Conservation (phyloP, 2,329 filamentous ascomycete genomes). For the Aspergillus piperis region DNA sequence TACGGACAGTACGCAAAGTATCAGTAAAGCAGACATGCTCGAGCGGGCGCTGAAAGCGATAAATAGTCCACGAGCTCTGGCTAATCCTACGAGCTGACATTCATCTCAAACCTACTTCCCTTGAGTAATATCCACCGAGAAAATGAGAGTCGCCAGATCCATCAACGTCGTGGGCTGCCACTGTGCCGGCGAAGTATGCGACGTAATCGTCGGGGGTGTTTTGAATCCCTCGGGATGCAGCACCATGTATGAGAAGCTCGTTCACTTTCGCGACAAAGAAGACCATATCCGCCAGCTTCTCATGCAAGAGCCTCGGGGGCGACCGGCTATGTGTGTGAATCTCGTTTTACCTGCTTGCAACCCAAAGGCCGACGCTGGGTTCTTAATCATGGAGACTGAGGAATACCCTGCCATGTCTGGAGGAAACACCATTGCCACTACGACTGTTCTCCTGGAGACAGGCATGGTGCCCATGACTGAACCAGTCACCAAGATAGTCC, state of each 20-base stretch:
- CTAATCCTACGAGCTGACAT: too few relatives aligned
- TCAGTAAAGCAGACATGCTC: too few relatives aligned
- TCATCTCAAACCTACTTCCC: too few relatives aligned
- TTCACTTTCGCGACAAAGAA: slow-evolving; percentile 41
- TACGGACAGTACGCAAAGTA: too few relatives aligned
- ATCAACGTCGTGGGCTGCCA: slow-evolving; percentile 21
- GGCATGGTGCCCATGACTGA: slow-evolving; percentile 50
- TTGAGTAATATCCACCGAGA: too few relatives aligned
- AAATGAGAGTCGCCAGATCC: not conserved
- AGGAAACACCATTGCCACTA: slow-evolving; percentile 46
- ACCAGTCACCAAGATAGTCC: slow-evolving; percentile 41
- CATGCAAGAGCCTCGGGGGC: slow-evolving; percentile 50
- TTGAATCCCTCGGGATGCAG: slow-evolving; percentile 38
- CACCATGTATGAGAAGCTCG: slow-evolving; percentile 53
- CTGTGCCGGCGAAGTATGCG: slow-evolving; percentile 43
- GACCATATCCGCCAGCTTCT: slow-evolving; percentile 47
- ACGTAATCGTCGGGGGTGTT: slow-evolving; percentile 53
- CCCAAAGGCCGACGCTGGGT: slow-evolving; percentile 47
- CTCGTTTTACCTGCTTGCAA: slow-evolving; percentile 48
- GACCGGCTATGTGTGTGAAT: slow-evolving; percentile 42
- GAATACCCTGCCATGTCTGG: slow-evolving; percentile 51
- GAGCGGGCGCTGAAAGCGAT: too few relatives aligned
- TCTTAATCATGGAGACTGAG: slow-evolving; percentile 50
- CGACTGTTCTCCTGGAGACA: slow-evolving; percentile 50
- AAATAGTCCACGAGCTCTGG: too few relatives aligned